These are phyloP conservation scores for Boechera stricta DNA, from an alignment of 345 rosid genomes.

Conservation along the genomic window DNA sequence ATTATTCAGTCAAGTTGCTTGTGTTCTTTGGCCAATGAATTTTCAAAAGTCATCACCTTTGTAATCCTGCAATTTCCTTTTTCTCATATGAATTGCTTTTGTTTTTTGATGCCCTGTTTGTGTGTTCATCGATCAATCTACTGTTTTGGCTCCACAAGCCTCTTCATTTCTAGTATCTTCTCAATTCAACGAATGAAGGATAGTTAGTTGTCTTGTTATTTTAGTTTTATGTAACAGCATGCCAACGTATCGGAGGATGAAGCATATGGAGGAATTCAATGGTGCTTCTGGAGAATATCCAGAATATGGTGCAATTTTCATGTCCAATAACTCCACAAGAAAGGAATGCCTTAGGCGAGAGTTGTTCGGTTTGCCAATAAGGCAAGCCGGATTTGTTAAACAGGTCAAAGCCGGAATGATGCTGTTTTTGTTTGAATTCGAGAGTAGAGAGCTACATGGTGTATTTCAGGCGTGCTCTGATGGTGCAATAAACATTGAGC, in stretches of 20 bases:
- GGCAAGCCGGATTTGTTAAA: constrained; percentile 52
- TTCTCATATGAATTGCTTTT: not conserved
- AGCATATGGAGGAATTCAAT: constrained; percentile 30
- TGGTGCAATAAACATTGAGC: constrained; percentile 66
- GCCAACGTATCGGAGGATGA: constrained; percentile 38
- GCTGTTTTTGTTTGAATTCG: constrained; percentile 71
- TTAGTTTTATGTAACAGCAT: constrained; percentile 48
- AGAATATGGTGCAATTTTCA: constrained; percentile 73
- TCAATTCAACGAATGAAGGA: not conserved
- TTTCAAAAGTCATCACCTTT: not conserved
- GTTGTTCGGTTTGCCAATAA: constrained; percentile 68
- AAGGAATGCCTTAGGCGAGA: constrained; percentile 54
- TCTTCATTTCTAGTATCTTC: not conserved
- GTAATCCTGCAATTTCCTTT: not conserved
- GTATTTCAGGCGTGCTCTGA: constrained; percentile 67
- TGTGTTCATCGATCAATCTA: not conserved
- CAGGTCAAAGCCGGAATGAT: constrained; percentile 76
- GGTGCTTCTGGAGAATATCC: constrained; percentile 51
- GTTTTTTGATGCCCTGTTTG: not conserved
- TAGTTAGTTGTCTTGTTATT: constrained; percentile 32
- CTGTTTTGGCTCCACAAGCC: not conserved
- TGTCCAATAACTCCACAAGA: constrained; percentile 56
- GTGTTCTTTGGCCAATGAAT: not conserved
- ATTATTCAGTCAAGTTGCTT: not conserved
- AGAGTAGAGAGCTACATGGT: constrained; percentile 66